Evolutionary conservation across 352 stramenopile genomes (phyloP).

Genomic region (Pythium dissotocum): DNA sequence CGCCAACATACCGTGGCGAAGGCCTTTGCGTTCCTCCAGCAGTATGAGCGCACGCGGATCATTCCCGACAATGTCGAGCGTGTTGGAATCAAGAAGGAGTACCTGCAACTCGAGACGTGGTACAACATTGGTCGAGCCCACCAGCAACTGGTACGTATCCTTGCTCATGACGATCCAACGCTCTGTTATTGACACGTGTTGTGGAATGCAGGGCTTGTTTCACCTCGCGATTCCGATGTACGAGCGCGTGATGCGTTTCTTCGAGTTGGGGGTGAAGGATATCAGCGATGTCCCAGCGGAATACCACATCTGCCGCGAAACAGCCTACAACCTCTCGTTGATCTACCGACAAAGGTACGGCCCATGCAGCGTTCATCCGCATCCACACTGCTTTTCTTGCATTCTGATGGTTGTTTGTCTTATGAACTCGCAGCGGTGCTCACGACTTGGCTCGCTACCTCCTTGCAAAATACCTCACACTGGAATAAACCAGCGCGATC

Average conservation of each 20-base stretch:
- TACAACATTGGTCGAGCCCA: slow-evolving; percentile 88
- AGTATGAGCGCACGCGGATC: slow-evolving; percentile 71
- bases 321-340: slow-evolving; percentile 86
- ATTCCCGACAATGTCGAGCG: slow-evolving; percentile 31
- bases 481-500: slow-evolving; percentile 38
- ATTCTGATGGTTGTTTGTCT: slow-evolving; percentile 2
- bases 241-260: slow-evolving; percentile 81
- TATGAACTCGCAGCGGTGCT: slow-evolving; percentile 46
- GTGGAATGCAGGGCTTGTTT: slow-evolving; percentile 60
- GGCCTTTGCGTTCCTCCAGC: slow-evolving; percentile 83
- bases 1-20: slow-evolving; percentile 83
- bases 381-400: background rate
- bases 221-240: slow-evolving; percentile 89
- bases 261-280: slow-evolving; percentile 57
- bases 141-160: slow-evolving; percentile 74
- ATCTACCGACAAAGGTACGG: slow-evolving; percentile 86
- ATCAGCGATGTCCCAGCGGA: slow-evolving; percentile 50
- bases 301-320: slow-evolving; percentile 80
- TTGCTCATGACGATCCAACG: background rate
- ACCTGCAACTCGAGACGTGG: slow-evolving; percentile 75
- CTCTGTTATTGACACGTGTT: background rate
- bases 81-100: slow-evolving; percentile 60
- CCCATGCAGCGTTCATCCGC: background rate
- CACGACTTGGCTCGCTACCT: slow-evolving; percentile 77
- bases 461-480: slow-evolving; percentile 79